Evolutionary conservation across 441 rosid genomes (phyloP).

Genomic region (Adansonia gregorii): DNA sequence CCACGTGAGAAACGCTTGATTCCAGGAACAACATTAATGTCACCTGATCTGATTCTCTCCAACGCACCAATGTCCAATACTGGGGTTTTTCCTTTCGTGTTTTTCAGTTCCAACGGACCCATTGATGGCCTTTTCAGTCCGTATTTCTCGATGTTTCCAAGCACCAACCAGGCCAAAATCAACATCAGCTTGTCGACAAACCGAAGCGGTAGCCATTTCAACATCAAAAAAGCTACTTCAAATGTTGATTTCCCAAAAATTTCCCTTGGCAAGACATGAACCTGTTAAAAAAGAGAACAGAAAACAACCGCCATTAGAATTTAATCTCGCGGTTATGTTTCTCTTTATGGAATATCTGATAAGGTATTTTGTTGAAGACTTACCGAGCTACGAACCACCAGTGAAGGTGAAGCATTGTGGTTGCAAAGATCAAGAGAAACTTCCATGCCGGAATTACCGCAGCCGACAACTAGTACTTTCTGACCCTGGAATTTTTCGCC

Average conservation of each 20-base stretch:
- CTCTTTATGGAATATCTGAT: neutral
- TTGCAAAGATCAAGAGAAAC: slow-evolving; percentile 71
- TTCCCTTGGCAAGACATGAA: slow-evolving; percentile 77
- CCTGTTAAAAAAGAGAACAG: slow-evolving; percentile 37
- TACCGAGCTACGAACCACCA: slow-evolving; percentile 74
- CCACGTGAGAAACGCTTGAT: slow-evolving; percentile 55
- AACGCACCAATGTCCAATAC: slow-evolving; percentile 80
- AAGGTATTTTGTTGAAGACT: slow-evolving; percentile 25
- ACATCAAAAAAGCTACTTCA: slow-evolving; percentile 51
- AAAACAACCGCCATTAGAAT: slow-evolving; percentile 16
- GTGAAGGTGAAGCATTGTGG: slow-evolving; percentile 54
- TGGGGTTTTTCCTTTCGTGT: slow-evolving; percentile 70
- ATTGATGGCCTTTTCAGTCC: slow-evolving; percentile 60
- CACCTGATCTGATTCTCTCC: slow-evolving; percentile 61
- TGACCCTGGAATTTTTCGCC: slow-evolving; percentile 58
- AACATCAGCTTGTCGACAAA: slow-evolving; percentile 61
- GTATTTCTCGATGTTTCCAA: slow-evolving; percentile 50
- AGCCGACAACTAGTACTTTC: slow-evolving; percentile 66
- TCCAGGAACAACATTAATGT: slow-evolving; percentile 68
- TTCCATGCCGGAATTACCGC: slow-evolving; percentile 86
- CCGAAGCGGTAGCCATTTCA: slow-evolving; percentile 70
- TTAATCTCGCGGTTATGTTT: neutral
- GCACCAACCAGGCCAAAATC: slow-evolving; percentile 53
- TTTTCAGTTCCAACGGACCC: slow-evolving; percentile 75
- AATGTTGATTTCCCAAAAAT: slow-evolving; percentile 63